These are phyloP conservation scores for Paecilomyces sp. DNA, from an alignment of 2,329 filamentous ascomycete species.

Conservation along the genomic window DNA sequence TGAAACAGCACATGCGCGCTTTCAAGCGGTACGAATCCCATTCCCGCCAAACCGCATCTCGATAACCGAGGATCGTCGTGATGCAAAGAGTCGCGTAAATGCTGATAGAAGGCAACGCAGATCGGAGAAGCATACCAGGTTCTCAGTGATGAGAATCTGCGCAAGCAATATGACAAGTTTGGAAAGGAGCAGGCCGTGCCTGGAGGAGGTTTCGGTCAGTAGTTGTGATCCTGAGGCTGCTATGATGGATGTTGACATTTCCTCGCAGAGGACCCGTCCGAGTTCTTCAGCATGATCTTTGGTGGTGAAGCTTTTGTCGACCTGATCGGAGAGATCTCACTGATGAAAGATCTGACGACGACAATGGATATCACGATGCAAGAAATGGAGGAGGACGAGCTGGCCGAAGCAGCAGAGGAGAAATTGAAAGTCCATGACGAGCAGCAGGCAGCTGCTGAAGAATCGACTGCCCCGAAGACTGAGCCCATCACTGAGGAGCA, in stretches of 20 bases:
- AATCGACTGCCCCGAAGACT: conserved; percentile 24
- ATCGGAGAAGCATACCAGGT: conserved; percentile 68
- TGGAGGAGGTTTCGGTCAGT: conserved; percentile 73
- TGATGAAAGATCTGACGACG: conserved; percentile 97
- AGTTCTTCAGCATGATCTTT: conserved; percentile 98
- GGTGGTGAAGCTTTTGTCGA: conserved; percentile 93
- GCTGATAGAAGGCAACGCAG: conserved; percentile 23
- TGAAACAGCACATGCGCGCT: conserved; percentile 85
- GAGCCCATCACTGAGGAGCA: conserved; percentile 19
- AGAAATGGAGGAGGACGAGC: conserved; percentile 63
- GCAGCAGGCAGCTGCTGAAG: conserved; percentile 50
- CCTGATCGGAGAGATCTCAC: conserved; percentile 94
- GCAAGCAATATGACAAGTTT: conserved; percentile 91
- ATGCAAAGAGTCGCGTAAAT: not conserved
- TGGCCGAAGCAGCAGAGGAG: conserved; percentile 46
- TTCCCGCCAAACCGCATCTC: not conserved
- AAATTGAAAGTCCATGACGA: conserved; percentile 40
- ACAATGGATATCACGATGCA: conserved; percentile 97
- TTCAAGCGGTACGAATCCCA: conserved; percentile 63
- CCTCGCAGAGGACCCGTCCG: conserved; percentile 68
- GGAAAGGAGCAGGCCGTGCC: conserved; percentile 94
- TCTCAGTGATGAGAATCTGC: conserved; percentile 77
- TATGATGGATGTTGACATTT: conserved; percentile 6
- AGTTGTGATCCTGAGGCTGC: not conserved
- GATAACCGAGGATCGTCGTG: not conserved